Percentiles rank a stretch among this genome's conserved stretches.
phyloP scores from a whole-genome alignment of 2,329 filamentous ascomycete species.

The Microsporum canis region DNA sequence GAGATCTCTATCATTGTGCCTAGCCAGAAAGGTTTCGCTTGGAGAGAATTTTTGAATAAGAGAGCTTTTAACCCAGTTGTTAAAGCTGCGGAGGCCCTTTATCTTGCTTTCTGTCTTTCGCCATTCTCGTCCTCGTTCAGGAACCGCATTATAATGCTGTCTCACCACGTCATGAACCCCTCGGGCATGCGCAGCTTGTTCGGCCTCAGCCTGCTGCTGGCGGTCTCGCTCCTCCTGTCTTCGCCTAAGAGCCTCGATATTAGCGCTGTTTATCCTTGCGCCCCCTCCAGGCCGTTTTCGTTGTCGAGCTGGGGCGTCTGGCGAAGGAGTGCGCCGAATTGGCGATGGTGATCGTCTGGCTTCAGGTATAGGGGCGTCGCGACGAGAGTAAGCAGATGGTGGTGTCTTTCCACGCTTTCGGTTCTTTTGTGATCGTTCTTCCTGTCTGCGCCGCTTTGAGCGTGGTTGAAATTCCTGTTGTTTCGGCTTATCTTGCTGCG shows the following conservation, averaged over 20 bases:
- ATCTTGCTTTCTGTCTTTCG: conserved; percentile 87
- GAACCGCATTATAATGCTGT: conserved; percentile 92
- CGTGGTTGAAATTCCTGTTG: conserved; percentile 19
- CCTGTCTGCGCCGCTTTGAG: conserved; percentile 29
- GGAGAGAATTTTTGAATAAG: conserved; percentile 94
- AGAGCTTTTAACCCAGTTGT: conserved; percentile 98
- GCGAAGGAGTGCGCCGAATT: conserved; percentile 31
- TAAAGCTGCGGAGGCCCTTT: conserved; percentile 86
- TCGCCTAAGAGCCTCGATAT: conserved; percentile 31
- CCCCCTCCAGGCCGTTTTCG: conserved; percentile 39
- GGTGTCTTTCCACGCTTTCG: conserved; percentile 28
- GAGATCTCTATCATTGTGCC: conserved; percentile 36
- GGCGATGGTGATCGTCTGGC: conserved; percentile 31
- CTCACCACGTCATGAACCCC: conserved; percentile 76
- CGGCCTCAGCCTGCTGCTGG: conserved; percentile 29
- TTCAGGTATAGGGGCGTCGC: conserved; percentile 23
- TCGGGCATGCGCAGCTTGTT: conserved; percentile 32
- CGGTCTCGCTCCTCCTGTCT: conserved; percentile 36
- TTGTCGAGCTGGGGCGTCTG: conserved; percentile 30
- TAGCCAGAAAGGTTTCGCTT: conserved; percentile 57
- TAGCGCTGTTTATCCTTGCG: conserved; percentile 30
- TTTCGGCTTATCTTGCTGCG: conserved; percentile 17
- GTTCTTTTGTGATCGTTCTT: conserved; percentile 30
- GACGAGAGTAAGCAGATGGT: conserved; percentile 31
- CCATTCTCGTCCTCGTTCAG: conserved; percentile 88